phyloP scores from a whole-genome alignment of 164 flowering plant species.

The Buxus sempervirens region DNA sequence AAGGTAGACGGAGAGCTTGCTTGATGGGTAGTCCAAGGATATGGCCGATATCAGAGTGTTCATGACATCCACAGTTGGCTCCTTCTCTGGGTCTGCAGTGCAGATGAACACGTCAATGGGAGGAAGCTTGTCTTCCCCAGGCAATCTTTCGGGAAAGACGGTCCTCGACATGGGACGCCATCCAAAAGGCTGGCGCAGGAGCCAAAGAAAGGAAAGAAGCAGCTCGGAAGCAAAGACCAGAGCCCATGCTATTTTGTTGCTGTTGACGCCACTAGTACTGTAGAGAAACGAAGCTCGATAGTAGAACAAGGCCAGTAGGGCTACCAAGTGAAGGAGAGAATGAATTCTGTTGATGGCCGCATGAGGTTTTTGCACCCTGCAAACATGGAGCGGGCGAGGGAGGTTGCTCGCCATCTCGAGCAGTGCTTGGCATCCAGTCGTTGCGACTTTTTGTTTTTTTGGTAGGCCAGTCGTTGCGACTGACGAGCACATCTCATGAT shows the following conservation, averaged over 20 bases:
- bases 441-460: no score
- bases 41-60: conserved; percentile 72
- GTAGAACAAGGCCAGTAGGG: neutral
- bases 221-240: conserved; percentile 43
- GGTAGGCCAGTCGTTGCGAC: no score
- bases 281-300: neutral
- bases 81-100: conserved; percentile 58
- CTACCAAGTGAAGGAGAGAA: neutral
- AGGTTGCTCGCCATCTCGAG: no score
- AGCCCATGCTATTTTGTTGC: conserved; percentile 22
- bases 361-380: neutral
- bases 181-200: conserved; percentile 31
- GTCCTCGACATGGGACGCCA: conserved; percentile 52
- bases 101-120: conserved; percentile 51
- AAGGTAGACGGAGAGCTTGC: conserved; percentile 58
- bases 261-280: no score
- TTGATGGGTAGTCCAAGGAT: conserved; percentile 59
- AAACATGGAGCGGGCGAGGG: neutral
- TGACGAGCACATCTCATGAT: no score
- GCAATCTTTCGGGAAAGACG: conserved; percentile 42
- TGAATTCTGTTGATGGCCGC: neutral
- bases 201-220: conserved; percentile 41
- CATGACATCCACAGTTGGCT: conserved; percentile 54
- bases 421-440: no score
- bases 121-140: conserved; percentile 36